Percentiles rank a stretch among this genome's conserved stretches.
Conservation (phyloP, 768 basidiomycete species). For the Agrocybe praecox region DNA sequence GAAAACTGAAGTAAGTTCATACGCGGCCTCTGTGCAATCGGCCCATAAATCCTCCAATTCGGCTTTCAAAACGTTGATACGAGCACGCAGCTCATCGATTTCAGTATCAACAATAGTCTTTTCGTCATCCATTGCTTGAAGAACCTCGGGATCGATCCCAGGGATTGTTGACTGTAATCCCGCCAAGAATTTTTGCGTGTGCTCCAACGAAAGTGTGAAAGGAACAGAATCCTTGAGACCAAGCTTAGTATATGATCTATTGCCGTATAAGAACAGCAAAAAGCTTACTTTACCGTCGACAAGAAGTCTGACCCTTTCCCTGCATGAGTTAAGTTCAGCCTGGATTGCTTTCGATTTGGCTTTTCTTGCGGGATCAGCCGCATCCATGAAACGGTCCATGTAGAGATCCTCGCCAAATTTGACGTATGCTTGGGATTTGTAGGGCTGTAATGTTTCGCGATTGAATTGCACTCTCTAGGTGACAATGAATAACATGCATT, state of each 20-base stretch:
- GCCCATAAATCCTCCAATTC: constrained; percentile 79
- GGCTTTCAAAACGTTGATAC: constrained; percentile 57
- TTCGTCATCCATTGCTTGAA: constrained; percentile 55
- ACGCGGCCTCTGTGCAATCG: constrained; percentile 65
- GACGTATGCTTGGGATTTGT: constrained; percentile 96
- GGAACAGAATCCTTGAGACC: constrained; percentile 54
- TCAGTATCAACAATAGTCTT: constrained; percentile 53
- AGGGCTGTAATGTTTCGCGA: constrained; percentile 85
- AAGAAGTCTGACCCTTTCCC: constrained; percentile 70
- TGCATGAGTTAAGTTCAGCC: constrained; percentile 57
- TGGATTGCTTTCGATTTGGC: constrained; percentile 72
- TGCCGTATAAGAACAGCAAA: neutral
- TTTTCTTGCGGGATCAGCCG: constrained; percentile 71
- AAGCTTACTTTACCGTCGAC: constrained; percentile 69
- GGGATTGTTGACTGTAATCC: constrained; percentile 43
- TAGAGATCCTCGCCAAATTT: constrained; percentile 85
- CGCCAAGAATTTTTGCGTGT: constrained; percentile 60
- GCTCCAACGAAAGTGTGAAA: constrained; percentile 55
- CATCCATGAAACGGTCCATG: constrained; percentile 91
- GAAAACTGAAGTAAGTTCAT: constrained; percentile 93
- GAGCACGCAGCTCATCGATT: constrained; percentile 54
- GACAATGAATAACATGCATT: neutral
- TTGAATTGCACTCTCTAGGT: constrained; percentile 91
- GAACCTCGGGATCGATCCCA: constrained; percentile 63
- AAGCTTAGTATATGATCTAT: constrained; percentile 1